Base-by-base conservation (phyloP, 1,284 basidiomycete genomes). In the Grifola frondosa region DNA sequence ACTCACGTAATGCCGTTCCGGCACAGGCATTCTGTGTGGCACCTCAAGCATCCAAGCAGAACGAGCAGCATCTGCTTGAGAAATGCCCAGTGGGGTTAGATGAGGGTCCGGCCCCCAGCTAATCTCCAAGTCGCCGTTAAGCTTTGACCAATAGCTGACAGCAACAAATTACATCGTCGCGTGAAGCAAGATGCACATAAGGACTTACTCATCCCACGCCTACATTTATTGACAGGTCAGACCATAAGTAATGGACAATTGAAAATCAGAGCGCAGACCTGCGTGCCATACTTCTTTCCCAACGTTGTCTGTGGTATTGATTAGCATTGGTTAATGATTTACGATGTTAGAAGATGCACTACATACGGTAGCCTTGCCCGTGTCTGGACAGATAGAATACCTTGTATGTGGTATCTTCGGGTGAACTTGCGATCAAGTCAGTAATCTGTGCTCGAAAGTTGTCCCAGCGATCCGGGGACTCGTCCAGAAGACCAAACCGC, bases 71-170 rank as follows among this genome's bases (percentile, higher is more conserved):
- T 59, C 50, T 0, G 89, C 91, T 65, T 94, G 88, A 0, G 63
- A 50, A 33, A 78, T 67, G 1, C 91, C 91, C 3, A 81, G 58
- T 0, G 70, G 61, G 0, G 91, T 93, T 20, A 94, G 76, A 22
- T 76, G 70, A 1, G 91, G 80, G 60, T 94, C 91, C 12, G 91
- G 89, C 24, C 89, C 90, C 90, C 91, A 93, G 1, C 69, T 72
- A 9, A 91, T 67, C 41, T 85, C 75, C 10, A 71, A 85, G 54
- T 95, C 87, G 1, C 81, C 81, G 34, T 84, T 68, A 16, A 85
- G 59, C 54, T 77, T 80, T 0, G 88, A 77, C 82, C 83, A 93
- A 47, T 19, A 40, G 16, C 51, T 50, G 30, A 12, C 17, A 22
- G 12, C 33, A 19, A 23, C 42, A 13, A 40, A 29, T 26, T 10